Evolutionary conservation across 345 rosid genomes (phyloP).

Genomic region (Pistacia vera): DNA sequence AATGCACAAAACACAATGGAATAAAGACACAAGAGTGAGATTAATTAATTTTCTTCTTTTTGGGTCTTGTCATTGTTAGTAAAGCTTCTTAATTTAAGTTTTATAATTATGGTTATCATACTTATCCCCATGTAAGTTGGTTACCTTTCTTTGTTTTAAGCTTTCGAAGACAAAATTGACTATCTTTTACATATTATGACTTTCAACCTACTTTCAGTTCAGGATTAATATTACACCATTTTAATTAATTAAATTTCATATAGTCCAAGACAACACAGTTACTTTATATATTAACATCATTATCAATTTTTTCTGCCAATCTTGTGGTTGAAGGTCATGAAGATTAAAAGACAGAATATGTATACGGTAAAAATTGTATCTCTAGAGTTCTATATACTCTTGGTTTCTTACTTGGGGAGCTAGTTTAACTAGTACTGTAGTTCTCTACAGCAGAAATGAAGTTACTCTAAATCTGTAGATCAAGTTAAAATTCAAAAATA

Average conservation of each 20-base stretch:
- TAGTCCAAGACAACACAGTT: no score
- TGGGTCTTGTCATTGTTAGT: background rate
- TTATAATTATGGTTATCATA: background rate
- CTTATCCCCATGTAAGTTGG: slow-evolving; percentile 16
- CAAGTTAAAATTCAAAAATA: no score
- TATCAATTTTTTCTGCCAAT: background rate
- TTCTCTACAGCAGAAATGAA: no score
- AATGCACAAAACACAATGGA: slow-evolving; percentile 12
- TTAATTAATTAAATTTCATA: no score
- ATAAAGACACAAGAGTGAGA: background rate
- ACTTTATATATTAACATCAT: no score
- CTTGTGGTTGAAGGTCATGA: background rate
- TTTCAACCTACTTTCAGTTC: no score
- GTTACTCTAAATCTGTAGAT: no score
- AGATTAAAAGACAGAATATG: no score
- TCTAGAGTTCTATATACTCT: background rate
- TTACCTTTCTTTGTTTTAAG: background rate
- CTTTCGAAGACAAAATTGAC: slow-evolving; percentile 3
- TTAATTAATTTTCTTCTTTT: background rate
- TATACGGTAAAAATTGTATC: no score
- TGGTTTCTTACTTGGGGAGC: slow-evolving; percentile 1
- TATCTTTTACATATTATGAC: background rate
- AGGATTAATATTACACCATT: no score
- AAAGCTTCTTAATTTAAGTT: background rate
- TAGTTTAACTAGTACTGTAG: background rate